A percentile compares a stretch with the other conserved stretches of the same genome.
These are phyloP conservation scores for Stephanodiscus minutulus DNA, from an alignment of 108 stramenopile species.

Conservation along the genomic window DNA sequence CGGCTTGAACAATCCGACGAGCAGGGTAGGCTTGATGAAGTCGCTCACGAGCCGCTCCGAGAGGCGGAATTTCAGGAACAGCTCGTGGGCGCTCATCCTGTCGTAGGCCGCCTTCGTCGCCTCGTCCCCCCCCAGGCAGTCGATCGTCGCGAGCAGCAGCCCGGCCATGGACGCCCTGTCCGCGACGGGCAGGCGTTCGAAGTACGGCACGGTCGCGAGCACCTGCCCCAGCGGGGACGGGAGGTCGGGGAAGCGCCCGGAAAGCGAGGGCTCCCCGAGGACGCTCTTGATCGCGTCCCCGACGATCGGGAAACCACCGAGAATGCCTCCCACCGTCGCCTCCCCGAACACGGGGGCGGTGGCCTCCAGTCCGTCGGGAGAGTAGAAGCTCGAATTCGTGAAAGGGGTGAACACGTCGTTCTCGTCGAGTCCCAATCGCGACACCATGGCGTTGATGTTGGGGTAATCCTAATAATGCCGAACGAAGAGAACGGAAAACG, in stretches of 20 bases:
- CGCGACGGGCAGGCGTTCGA: constrained; percentile 84
- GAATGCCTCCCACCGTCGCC: constrained; percentile 46
- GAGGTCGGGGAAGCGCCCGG: constrained; percentile 61
- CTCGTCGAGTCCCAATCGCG: constrained; percentile 64
- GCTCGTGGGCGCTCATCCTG: constrained; percentile 93
- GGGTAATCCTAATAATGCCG: constrained; percentile 91
- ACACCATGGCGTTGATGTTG: constrained; percentile 85
- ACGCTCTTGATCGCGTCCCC: constrained; percentile 9
- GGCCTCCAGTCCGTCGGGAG: constrained; percentile 92
- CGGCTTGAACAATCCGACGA: constrained; percentile 60
- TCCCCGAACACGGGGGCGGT: constrained; percentile 88
- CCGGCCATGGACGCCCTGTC: constrained; percentile 91
- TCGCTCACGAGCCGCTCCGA: constrained; percentile 82
- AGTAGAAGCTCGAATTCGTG: constrained; percentile 92
- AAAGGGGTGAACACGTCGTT: constrained; percentile 84
- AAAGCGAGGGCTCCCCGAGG: background rate
- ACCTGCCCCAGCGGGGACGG: constrained; percentile 93
- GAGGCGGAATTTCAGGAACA: constrained; percentile 72
- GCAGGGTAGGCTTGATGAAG: constrained; percentile 83
- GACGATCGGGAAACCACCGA: constrained; percentile 33
- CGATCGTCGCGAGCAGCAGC: constrained; percentile 84
- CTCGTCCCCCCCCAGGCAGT: constrained; percentile 78
- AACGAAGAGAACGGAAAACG: too few relatives aligned
- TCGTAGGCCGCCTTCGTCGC: constrained; percentile 75
- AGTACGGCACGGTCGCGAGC: constrained; percentile 85